Conservation (phyloP, 805 yeast species). For the Zygosaccharomyces kombuchaensis region DNA sequence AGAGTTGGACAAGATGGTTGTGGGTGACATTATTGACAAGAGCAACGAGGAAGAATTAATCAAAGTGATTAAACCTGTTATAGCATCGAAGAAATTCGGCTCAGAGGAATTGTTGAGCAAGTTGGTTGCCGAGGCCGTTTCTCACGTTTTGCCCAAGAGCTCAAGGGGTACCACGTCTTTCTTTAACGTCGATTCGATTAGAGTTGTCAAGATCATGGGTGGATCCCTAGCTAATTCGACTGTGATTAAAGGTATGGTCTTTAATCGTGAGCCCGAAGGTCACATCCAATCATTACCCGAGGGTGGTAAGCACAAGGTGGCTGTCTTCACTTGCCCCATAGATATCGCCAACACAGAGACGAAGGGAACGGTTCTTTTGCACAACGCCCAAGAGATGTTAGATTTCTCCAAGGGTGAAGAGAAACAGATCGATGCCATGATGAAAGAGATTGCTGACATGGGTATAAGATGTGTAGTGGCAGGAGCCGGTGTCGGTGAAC, state of each 20-base stretch:
- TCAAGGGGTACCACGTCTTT: slow-evolving; percentile 26
- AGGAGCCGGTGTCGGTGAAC: slow-evolving; percentile 90
- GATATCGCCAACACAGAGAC: slow-evolving; percentile 97
- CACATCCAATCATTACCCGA: slow-evolving; percentile 58
- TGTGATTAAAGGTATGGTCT: slow-evolving; percentile 96
- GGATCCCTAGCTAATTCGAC: slow-evolving; percentile 65
- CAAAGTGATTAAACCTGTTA: slow-evolving; percentile 79
- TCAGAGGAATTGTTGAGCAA: slow-evolving; percentile 71
- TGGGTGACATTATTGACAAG: slow-evolving; percentile 49
- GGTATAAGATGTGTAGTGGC: slow-evolving; percentile 89
- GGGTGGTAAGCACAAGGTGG: slow-evolving; percentile 68
- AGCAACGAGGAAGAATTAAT: slow-evolving; percentile 50
- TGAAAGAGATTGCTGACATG: slow-evolving; percentile 74
- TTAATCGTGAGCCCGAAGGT: slow-evolving; percentile 97
- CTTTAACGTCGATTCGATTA: slow-evolving; percentile 88
- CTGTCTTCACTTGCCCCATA: slow-evolving; percentile 87
- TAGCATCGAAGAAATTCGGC: slow-evolving; percentile 92
- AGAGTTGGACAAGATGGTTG: slow-evolving; percentile 60
- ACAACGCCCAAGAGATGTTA: slow-evolving; percentile 95
- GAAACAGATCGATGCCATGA: slow-evolving; percentile 79
- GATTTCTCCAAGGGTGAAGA: slow-evolving; percentile 97
- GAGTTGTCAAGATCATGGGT: slow-evolving; percentile 98
- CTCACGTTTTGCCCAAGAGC: slow-evolving; percentile 58
- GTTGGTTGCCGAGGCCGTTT: slow-evolving; percentile 80
- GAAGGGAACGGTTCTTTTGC: slow-evolving; percentile 92